Base-by-base conservation (phyloP, 2,329 filamentous ascomycete genomes). In the Botrytis porri region DNA sequence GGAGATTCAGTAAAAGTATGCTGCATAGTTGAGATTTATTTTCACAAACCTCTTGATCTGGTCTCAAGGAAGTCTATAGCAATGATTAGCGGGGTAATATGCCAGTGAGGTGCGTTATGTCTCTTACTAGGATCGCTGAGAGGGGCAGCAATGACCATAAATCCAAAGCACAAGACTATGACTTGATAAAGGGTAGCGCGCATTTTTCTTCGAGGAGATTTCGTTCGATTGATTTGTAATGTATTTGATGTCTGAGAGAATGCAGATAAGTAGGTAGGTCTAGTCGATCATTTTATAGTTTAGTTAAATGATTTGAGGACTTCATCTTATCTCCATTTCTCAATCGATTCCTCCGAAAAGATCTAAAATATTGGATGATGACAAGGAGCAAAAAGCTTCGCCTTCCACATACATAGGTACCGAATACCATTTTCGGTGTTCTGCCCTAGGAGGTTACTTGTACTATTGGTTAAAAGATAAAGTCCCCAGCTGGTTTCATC, bases 321-420 rank as follows among this genome's bases (percentile, higher is more conserved):
- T 35, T 66, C 8, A 20, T 54, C 8, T 20, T 54, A 39, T 66
- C 16, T n/a, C 45, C 25, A 69, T 60, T 7, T 43, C 57, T 6
- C 1, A 18, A 32, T 41, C 18, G 12, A 6, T 57, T 43, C n/a
- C n/a, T 60, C 37, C 35, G 54, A 35, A 35, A 57, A 12, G 14
- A 29, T 29, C 4, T 37, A 69, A 8, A 43, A 59, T 57, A 60
- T 57, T 60, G 66, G 51, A 69, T 69, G 7, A 59, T 43, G 25
- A 43, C 51, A 69, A 60, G 51, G n/a, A 32, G 39, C n/a, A 60
- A 22, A 60, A 66, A 43, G 51, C 66, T 69, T 69, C n/a, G 14
- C 51, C 51, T 57, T 60, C n/a, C n/a, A 69, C 66, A 69, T 69
- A 39, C 51, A 35, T 60, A 69, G 60, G 54, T 69, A 43, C 51